Percentiles rank a stretch among this genome's conserved stretches.
phyloP scores from a whole-genome alignment of 495 filamentous ascomycete genomes.

The Letharia lupina region DNA sequence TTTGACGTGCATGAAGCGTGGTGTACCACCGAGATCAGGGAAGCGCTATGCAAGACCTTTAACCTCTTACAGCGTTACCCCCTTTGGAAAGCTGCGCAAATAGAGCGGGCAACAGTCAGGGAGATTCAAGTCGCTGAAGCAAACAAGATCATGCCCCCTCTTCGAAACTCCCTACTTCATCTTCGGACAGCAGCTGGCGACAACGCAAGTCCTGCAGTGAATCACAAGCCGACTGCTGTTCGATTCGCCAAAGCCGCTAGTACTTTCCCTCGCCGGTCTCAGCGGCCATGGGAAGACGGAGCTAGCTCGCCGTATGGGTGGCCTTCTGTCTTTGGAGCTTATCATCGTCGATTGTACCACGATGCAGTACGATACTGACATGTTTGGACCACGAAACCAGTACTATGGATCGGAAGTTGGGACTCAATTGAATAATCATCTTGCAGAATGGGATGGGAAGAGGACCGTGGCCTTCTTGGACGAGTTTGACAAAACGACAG shows the following conservation, averaged over 20 bases:
- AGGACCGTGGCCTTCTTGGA: slow-evolving; percentile 47
- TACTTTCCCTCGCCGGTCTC: slow-evolving; percentile 41
- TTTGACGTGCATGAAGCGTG: neutral
- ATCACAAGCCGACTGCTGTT: slow-evolving; percentile 28
- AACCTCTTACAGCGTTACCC: slow-evolving; percentile 42
- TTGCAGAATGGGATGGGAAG: slow-evolving; percentile 35
- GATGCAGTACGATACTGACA: slow-evolving; percentile 32
- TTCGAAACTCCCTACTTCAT: slow-evolving; percentile 39
- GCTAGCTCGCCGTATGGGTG: slow-evolving; percentile 36
- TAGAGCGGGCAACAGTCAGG: slow-evolving; percentile 25
- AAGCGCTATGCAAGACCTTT: slow-evolving; percentile 29
- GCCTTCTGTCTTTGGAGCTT: slow-evolving; percentile 33
- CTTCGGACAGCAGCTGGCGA: slow-evolving; percentile 38
- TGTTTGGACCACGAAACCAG: slow-evolving; percentile 39
- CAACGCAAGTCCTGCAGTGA: slow-evolving; percentile 28
- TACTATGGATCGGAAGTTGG: slow-evolving; percentile 35
- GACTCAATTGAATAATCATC: slow-evolving; percentile 45
- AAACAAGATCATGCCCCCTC: slow-evolving; percentile 30
- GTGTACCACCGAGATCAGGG: slow-evolving; percentile 17
- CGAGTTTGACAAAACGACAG: slow-evolving; percentile 50
- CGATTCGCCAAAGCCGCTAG: slow-evolving; percentile 25
- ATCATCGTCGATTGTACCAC: slow-evolving; percentile 39
- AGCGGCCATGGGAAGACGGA: slow-evolving; percentile 49
- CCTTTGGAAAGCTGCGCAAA: slow-evolving; percentile 31
- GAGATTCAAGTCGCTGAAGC: slow-evolving; percentile 32